Evolutionary conservation across 345 rosid species (phyloP).

Genomic region (Nasturtium officinale): DNA sequence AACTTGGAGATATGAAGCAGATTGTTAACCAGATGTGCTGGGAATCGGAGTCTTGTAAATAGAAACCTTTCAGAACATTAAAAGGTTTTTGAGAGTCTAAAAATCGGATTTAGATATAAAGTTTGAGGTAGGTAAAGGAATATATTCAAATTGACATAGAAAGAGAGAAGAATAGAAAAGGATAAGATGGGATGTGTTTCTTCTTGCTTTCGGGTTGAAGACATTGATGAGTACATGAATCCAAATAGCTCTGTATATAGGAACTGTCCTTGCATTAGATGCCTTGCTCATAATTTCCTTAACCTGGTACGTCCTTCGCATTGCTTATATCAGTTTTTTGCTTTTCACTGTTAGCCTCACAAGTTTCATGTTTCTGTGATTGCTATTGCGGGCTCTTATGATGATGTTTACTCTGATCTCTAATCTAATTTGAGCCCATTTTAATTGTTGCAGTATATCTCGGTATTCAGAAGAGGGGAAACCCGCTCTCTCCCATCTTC

Average conservation of each 20-base stretch:
- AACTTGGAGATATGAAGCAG: slow-evolving; percentile 27
- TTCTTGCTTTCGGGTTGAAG: slow-evolving; percentile 73
- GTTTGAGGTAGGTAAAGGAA: slow-evolving; percentile 35
- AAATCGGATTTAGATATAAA: neutral
- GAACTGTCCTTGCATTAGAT: slow-evolving; percentile 79
- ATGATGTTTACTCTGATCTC: neutral
- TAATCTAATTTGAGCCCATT: slow-evolving; percentile 5
- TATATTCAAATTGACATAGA: slow-evolving; percentile 7
- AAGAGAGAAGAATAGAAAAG: slow-evolving; percentile 42
- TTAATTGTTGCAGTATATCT: slow-evolving; percentile 54
- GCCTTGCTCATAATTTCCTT: slow-evolving; percentile 75
- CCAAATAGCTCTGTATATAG: slow-evolving; percentile 71
- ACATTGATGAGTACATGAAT: slow-evolving; percentile 76
- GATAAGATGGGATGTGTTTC: slow-evolving; percentile 81
- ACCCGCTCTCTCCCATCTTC: slow-evolving; percentile 73
- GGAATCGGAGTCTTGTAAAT: slow-evolving; percentile 30
- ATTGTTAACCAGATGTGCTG: slow-evolving; percentile 15
- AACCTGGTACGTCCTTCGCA: slow-evolving; percentile 55
- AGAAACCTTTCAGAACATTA: slow-evolving; percentile 16
- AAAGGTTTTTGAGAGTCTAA: neutral
- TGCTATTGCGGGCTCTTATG: neutral
- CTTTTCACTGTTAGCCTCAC: neutral
- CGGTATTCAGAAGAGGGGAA: slow-evolving; percentile 79
- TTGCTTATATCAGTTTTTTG: neutral
- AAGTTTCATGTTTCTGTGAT: neutral